phyloP scores from a whole-genome alignment of 495 filamentous ascomycete species.

The Terfezia claveryi region DNA sequence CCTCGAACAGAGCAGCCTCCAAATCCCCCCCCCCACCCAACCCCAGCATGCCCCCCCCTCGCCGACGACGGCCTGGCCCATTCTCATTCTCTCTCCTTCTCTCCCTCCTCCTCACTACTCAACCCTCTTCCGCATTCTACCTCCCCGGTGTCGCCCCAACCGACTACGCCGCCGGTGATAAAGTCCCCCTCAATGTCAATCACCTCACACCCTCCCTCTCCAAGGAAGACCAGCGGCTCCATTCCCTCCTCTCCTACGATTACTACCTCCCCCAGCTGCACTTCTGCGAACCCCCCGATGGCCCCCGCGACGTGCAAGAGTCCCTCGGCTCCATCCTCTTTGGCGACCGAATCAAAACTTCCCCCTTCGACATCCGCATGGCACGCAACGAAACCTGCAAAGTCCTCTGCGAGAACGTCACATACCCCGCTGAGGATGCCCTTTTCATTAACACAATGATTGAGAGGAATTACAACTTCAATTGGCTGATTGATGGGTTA shows the following conservation, averaged over 20 bases:
- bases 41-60: not conserved
- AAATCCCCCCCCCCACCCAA: not conserved
- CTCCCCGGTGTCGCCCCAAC: slow-evolving; percentile 91
- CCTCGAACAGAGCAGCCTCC: no score
- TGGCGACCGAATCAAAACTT: slow-evolving; percentile 83
- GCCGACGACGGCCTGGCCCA: not conserved
- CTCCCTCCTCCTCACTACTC: slow-evolving; percentile 8
- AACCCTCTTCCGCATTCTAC: slow-evolving; percentile 46
- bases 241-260: slow-evolving; percentile 82
- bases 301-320: slow-evolving; percentile 53
- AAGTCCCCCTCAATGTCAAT: slow-evolving; percentile 83
- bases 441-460: slow-evolving; percentile 68
- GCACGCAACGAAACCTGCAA: slow-evolving; percentile 67
- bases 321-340: slow-evolving; percentile 91
- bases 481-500: slow-evolving; percentile 87
- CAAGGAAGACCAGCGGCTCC: slow-evolving; percentile 48
- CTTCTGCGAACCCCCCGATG: slow-evolving; percentile 61
- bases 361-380: slow-evolving; percentile 76
- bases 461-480: slow-evolving; percentile 60
- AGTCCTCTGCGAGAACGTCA: slow-evolving; percentile 39
- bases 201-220: slow-evolving; percentile 68
- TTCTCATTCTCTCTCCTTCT: slow-evolving; percentile 6
- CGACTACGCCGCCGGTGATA: slow-evolving; percentile 52
- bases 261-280: slow-evolving; percentile 77
- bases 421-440: slow-evolving; percentile 44